Evolutionary conservation across 345 rosid genomes (phyloP), one percentile per base, ranked within the genome.

Genomic region (Aegle marmelos): DNA sequence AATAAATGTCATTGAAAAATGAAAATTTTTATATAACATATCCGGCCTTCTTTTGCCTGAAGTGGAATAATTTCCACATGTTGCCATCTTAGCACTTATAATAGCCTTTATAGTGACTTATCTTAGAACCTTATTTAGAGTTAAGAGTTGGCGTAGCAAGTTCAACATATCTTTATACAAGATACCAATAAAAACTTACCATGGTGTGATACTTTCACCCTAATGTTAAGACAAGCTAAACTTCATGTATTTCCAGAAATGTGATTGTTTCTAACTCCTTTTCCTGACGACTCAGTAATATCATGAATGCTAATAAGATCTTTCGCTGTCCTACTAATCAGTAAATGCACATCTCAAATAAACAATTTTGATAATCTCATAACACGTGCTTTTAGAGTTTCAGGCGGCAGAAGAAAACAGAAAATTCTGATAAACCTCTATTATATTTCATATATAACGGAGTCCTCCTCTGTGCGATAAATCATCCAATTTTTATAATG

Each of bases 321-420:
- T 24, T 13, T 24, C 11, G n/a, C 9, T 68, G 34, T 13, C 17
- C 25, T 41, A 19, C 37, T 27, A n/a, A 28, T 7, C 34, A 70
- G 73, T 30, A 45, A 69, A 45, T 24, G 33, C 28, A 69, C 34
- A 24, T 48, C 73, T 48, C 73, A 45, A 69, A 48, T 69, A 70
- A 50, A 70, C 39, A 70, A 70, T 48, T 28, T 57, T 57, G 60
- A 39, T 68, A n/a, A 19, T 54, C 25, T 27, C 62, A 19, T 33
- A 21, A 1, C 21, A 21, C 3, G 21, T 21, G 28, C 45, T 21
- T 21, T 21, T 71, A 7, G 25, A 58, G 48, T 58, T 61, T 73
- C 66, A 13, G 58, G 14, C 33, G 31, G 30, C n/a, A 31, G 22
- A 58, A 73, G 66, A 24, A 73, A 5, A 73, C 39, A 56, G 14